A percentile compares a stretch with the other conserved stretches of the same genome.
These are phyloP conservation scores for Aschersonia sp. DNA, from an alignment of 2,329 filamentous ascomycete species.

Conservation along the genomic window DNA sequence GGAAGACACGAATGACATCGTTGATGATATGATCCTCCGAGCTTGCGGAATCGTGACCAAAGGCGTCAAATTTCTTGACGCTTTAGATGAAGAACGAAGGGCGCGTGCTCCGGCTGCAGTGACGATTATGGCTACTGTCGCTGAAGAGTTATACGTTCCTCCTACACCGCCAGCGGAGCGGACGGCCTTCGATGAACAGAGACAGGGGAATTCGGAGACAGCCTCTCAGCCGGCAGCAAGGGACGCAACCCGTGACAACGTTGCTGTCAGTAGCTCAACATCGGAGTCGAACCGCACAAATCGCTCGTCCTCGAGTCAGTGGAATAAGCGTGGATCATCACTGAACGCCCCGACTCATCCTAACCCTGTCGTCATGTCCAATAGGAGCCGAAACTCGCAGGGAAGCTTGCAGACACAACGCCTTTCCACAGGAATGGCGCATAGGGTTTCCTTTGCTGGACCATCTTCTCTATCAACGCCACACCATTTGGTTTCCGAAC, in stretches of 20 bases:
- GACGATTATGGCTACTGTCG: conserved; percentile 43
- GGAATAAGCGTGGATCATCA: conserved; percentile 32
- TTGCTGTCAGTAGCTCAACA: conserved; percentile 15
- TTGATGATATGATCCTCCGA: conserved; percentile 87
- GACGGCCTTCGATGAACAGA: conserved; percentile 29
- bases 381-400: conserved; percentile 21
- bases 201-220: conserved; percentile 19
- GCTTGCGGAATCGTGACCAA: conserved; percentile 90
- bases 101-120: conserved; percentile 36
- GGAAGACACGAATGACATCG: conserved; percentile 55
- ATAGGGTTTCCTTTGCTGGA: conserved; percentile 64
- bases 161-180: conserved; percentile 50
- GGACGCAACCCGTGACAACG: conserved; percentile 12
- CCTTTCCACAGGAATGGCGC: conserved; percentile 43
- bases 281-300: conserved; percentile 21
- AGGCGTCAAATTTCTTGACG: conserved; percentile 77
- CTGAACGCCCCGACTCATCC: conserved; percentile 19
- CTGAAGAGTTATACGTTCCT: conserved; percentile 42
- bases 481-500: conserved; percentile 69
- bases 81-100: conserved; percentile 53
- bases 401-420: conserved; percentile 25
- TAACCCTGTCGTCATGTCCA: conserved; percentile 12
- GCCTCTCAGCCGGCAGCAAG: conserved; percentile 21
- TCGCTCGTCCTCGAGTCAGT: conserved; percentile 18
- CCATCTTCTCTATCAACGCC: conserved; percentile 47